Evolutionary conservation across 2,329 filamentous ascomycete species (phyloP).

Genomic region (Fusarium succisae): DNA sequence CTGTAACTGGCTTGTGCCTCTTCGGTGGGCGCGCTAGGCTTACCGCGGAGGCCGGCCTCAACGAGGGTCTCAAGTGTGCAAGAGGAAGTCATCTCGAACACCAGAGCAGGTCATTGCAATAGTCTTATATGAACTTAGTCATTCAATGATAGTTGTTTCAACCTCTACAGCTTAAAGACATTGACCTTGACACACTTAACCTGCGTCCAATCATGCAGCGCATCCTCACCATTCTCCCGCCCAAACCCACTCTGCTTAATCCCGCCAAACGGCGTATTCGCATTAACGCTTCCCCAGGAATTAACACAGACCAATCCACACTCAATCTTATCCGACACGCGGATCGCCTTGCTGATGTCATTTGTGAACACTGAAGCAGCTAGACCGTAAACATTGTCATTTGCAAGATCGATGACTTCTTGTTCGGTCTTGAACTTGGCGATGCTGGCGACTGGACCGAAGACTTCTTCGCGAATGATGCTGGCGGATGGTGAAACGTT

Average conservation of each 20-base stretch:
- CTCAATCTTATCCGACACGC: conserved; percentile 54
- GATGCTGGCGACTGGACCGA: conserved; percentile 21
- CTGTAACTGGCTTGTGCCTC: too few species aligned
- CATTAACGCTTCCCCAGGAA: conserved; percentile 39
- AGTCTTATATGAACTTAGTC: too few species aligned
- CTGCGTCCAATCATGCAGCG: conserved; percentile 44
- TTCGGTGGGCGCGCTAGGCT: too few species aligned
- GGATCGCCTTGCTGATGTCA: conserved; percentile 51
- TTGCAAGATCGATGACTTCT: conserved; percentile 7
- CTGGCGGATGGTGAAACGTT: conserved; percentile 29
- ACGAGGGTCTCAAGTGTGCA: too few species aligned
- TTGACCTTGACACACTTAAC: conserved; percentile 44
- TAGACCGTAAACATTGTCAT: conserved; percentile 19
- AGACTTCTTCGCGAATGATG: conserved; percentile 28
- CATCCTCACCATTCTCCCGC: conserved; percentile 46
- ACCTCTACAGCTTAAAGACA: conserved; percentile 19
- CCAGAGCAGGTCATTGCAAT: too few species aligned
- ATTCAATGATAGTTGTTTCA: neutral
- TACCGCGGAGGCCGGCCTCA: too few species aligned
- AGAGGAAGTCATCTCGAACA: too few species aligned
- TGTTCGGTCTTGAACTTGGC: conserved; percentile 27
- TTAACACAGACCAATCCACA: conserved; percentile 75
- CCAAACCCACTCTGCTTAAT: conserved; percentile 48
- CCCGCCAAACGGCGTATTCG: conserved; percentile 47
- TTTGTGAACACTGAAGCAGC: conserved; percentile 57